phyloP scores from a whole-genome alignment of 192 early-diverging fungal genomes.

The Ambispora gerdemannii region DNA sequence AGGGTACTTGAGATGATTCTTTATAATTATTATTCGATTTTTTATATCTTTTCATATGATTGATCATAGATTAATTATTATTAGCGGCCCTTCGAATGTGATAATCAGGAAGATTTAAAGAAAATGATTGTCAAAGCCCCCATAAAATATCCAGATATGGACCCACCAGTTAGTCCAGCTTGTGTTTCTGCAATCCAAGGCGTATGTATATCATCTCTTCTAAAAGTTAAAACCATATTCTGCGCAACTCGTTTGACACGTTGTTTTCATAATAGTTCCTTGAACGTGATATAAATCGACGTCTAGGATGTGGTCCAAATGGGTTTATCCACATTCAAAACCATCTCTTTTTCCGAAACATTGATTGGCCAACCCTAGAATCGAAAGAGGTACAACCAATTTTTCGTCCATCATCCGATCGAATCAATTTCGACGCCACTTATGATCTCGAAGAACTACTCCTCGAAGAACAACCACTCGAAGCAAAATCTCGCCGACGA shows the following conservation, averaged over 20 bases:
- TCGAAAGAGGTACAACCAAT: slow-evolving; percentile 45
- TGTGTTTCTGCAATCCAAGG: slow-evolving; percentile 70
- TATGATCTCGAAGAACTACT: slow-evolving; percentile 72
- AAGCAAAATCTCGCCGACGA: slow-evolving; percentile 35
- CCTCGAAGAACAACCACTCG: slow-evolving; percentile 67
- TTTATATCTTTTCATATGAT: neutral
- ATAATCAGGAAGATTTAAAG: slow-evolving; percentile 57
- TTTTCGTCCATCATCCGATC: slow-evolving; percentile 45
- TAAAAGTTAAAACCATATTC: too few relatives aligned
- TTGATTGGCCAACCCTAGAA: slow-evolving; percentile 45
- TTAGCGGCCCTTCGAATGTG: slow-evolving; percentile 67
- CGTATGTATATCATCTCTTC: too few relatives aligned
- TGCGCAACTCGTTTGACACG: too few relatives aligned
- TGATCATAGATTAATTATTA: slow-evolving; percentile 27
- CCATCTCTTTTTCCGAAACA: slow-evolving; percentile 53
- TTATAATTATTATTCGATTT: too few relatives aligned
- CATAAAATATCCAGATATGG: slow-evolving; percentile 62
- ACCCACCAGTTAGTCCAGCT: slow-evolving; percentile 53
- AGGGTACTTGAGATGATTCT: too few relatives aligned
- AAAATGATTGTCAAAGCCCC: slow-evolving; percentile 62
- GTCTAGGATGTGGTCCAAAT: slow-evolving; percentile 47
- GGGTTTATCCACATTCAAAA: slow-evolving; percentile 44
- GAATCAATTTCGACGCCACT: slow-evolving; percentile 73
- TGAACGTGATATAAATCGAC: slow-evolving; percentile 45
- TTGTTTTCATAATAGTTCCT: too few relatives aligned